Evolutionary conservation across 2,329 filamentous ascomycete genomes (phyloP).

Genomic region (Diaporthe velutina): DNA sequence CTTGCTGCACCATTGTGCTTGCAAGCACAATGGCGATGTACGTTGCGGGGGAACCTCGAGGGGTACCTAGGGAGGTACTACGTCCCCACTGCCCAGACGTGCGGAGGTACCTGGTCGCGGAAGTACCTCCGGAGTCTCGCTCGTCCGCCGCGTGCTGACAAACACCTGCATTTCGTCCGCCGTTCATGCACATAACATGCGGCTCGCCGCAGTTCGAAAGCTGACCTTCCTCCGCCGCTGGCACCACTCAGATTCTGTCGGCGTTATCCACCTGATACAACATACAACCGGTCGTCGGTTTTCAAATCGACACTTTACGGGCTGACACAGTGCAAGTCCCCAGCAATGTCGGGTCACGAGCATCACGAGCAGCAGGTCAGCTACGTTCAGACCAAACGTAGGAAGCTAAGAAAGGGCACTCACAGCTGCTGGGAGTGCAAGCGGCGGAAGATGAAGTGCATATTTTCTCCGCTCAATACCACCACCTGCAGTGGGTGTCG

Average conservation of each 20-base stretch:
- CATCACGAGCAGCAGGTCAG: background rate
- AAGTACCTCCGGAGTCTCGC: background rate
- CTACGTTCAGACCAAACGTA: background rate
- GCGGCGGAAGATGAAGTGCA: background rate
- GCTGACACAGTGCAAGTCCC: no score
- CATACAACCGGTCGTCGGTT: background rate
- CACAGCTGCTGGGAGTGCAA: conserved; percentile 9
- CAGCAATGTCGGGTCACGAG: background rate
- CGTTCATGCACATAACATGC: background rate
- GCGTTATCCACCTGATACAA: background rate
- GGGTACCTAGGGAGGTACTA: background rate
- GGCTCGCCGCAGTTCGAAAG: no score
- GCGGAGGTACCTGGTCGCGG: background rate
- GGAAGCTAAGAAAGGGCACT: background rate
- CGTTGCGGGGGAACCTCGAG: background rate
- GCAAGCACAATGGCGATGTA: no score
- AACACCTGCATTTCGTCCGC: background rate
- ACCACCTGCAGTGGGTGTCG: background rate
- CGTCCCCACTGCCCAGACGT: background rate
- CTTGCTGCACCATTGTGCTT: no score
- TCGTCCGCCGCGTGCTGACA: background rate
- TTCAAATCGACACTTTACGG: no score
- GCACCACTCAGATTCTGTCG: background rate
- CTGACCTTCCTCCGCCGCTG: background rate
- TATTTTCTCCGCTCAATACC: background rate